Evolutionary conservation across 441 rosid genomes (phyloP).

Genomic region (Populus tomentosa): DNA sequence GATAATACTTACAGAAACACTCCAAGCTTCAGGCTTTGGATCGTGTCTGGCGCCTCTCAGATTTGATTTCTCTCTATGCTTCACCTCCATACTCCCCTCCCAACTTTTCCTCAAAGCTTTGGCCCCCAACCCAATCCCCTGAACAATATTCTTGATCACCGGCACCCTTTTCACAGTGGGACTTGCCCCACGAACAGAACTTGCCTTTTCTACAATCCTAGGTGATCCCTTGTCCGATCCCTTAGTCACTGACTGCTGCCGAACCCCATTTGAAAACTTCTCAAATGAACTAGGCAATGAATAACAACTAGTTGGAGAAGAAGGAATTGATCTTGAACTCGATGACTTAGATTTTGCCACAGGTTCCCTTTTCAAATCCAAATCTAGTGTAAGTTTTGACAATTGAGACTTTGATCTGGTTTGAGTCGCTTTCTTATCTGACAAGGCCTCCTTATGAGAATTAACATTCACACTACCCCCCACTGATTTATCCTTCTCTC

Average conservation of each 20-base stretch:
- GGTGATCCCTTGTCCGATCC: conserved; percentile 47
- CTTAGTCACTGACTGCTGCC: conserved; percentile 63
- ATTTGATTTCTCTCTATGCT: conserved; percentile 48
- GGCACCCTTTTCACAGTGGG: conserved; percentile 52
- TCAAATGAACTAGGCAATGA: conserved; percentile 85
- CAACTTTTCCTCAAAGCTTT: conserved; percentile 93
- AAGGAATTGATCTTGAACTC: conserved; percentile 72
- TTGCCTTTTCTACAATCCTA: conserved; percentile 42
- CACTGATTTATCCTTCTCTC: conserved; percentile 47
- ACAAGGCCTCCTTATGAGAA: conserved; percentile 44
- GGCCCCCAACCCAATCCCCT: conserved; percentile 78
- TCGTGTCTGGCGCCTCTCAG: conserved; percentile 42
- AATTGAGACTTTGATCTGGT: conserved; percentile 61
- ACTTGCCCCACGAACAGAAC: conserved; percentile 46
- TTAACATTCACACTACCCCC: conserved; percentile 43
- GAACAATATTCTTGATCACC: conserved; percentile 55
- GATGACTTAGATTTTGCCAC: conserved; percentile 46
- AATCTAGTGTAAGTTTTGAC: conserved; percentile 31
- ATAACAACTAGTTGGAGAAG: conserved; percentile 85
- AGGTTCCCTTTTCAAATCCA: conserved; percentile 62
- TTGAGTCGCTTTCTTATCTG: conserved; percentile 34
- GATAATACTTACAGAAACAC: conserved; percentile 54
- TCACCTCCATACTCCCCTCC: conserved; percentile 85
- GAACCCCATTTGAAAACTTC: conserved; percentile 74
- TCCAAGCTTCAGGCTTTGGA: conserved; percentile 47